phyloP scores from a whole-genome alignment of 2,329 filamentous ascomycete species.

The Tolypocladium ophioglossoides region DNA sequence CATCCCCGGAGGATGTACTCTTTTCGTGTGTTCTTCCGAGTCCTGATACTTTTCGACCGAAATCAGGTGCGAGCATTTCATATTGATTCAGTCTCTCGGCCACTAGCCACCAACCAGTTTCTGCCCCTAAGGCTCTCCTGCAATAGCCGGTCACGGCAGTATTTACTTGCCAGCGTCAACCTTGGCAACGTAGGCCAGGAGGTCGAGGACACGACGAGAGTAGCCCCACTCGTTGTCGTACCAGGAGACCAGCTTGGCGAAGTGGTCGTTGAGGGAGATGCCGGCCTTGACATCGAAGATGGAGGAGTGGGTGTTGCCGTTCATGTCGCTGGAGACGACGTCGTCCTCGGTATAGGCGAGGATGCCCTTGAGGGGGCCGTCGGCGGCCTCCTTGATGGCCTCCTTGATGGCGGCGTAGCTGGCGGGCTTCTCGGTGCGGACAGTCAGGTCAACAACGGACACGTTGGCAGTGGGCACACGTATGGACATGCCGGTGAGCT shows the following conservation, averaged over 20 bases:
- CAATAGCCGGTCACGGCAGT: neutral
- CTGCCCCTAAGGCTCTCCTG: neutral
- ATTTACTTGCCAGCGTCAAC: constrained; percentile 51
- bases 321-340: constrained; percentile 86
- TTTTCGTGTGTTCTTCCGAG: neutral
- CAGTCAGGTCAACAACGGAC: constrained; percentile 95
- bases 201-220: constrained; percentile 87
- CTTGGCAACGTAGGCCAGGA: constrained; percentile 69
- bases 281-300: constrained; percentile 99
- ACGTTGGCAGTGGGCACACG: constrained; percentile 98
- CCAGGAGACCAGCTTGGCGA: constrained; percentile 97
- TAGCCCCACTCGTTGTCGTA: constrained; percentile 99
- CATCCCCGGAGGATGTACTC: constrained; percentile 1
- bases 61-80: neutral
- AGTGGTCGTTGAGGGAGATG: constrained; percentile 97
- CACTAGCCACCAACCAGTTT: neutral
- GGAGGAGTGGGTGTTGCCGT: constrained; percentile 86
- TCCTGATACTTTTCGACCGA: neutral
- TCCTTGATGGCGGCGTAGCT: constrained; percentile 81
- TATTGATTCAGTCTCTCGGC: neutral
- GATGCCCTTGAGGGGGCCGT: constrained; percentile 80
- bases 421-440: constrained; percentile 84
- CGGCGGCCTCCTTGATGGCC: constrained; percentile 76
- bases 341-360: constrained; percentile 96
- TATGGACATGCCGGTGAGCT: constrained; percentile 99